Conservation (phyloP, 768 basidiomycete genomes). For the Pleurotus ostreatus region DNA sequence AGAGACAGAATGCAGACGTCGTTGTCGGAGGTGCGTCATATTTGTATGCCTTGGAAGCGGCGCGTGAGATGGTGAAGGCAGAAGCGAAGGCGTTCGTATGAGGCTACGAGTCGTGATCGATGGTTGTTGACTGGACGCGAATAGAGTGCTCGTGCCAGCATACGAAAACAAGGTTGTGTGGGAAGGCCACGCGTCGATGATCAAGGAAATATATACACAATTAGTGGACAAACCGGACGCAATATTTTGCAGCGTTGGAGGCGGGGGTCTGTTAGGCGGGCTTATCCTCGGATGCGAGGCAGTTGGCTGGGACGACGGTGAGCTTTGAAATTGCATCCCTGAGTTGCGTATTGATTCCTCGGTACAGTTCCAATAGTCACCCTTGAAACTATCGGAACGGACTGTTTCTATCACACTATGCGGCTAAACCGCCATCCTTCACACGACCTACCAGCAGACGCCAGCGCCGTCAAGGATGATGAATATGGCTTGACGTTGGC, state of each 20-base stretch:
- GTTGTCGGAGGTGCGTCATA: conserved; percentile 57
- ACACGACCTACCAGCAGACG: conserved; percentile 35
- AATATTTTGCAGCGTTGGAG: conserved; percentile 77
- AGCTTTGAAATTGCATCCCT: conserved; percentile 10
- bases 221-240: conserved; percentile 57
- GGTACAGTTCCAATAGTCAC: conserved; percentile 61
- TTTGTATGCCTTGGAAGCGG: conserved; percentile 50
- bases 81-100: conserved; percentile 51
- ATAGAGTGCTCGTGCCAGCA: conserved; percentile 64
- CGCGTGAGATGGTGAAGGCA: conserved; percentile 37
- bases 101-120: neutral
- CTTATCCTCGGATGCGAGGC: conserved; percentile 61
- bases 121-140: neutral
- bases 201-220: conserved; percentile 57
- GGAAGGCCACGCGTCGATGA: conserved; percentile 77
- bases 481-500: conserved; percentile 50
- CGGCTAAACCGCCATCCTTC: conserved; percentile 45
- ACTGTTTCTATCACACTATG: conserved; percentile 71
- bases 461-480: conserved; percentile 35
- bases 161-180: conserved; percentile 69
- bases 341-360: neutral
- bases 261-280: conserved; percentile 68
- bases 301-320: conserved; percentile 70
- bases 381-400: conserved; percentile 67
- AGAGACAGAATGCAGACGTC: conserved; percentile 51